Base-by-base conservation (phyloP, 1,284 basidiomycete species). In the Cutaneotrichosporon mucoides region DNA sequence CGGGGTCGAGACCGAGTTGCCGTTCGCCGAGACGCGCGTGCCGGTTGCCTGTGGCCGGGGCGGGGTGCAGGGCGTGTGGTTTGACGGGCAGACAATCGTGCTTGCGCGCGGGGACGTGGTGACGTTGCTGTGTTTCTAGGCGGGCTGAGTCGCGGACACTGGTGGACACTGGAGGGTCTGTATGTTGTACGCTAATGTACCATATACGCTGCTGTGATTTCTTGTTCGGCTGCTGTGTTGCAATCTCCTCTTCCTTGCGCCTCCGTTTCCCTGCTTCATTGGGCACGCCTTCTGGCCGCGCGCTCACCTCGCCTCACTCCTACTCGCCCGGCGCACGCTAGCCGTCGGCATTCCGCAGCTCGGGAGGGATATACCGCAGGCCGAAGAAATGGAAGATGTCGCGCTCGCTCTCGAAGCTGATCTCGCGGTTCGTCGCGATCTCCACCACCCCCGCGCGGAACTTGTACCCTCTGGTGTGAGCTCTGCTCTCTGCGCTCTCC, bases 311-410 rank as follows among this genome's bases (percentile, higher is more conserved):
- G 24, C 24, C 24, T 24, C 24, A 24, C 24, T 24, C 24, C 24
- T 24, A 24, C 24, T 24, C 24, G 24, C 24, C 24, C 24, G 24
- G 24, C 24, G 24, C 24, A 24, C 24, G 24, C 37, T 59, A 73
- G 2, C 72, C 72, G 65, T 78, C 77, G 4, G 76, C 77, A 62
- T 79, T 79, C n/a, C 77, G 56, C 61, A 75, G 65, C 48, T 69
- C 62, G 3, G 77, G 76, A 3, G 73, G 74, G 0, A 77, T 73
- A 53, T 71, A 79, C 37, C 62, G 55, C 55, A 79, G 54, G 6
- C 69, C 72, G 12, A 79, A 46, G 52, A 67, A 71, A 1, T 61
- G 53, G 48, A 79, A 74, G 49, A 79, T 75, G 40, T 76, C 73
- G 37, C 76, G 55, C 57, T 79, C 77, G 4, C 71, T 77, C 24